Conservation (phyloP, 2,329 filamentous ascomycete species). For the Camillea tinctor region DNA sequence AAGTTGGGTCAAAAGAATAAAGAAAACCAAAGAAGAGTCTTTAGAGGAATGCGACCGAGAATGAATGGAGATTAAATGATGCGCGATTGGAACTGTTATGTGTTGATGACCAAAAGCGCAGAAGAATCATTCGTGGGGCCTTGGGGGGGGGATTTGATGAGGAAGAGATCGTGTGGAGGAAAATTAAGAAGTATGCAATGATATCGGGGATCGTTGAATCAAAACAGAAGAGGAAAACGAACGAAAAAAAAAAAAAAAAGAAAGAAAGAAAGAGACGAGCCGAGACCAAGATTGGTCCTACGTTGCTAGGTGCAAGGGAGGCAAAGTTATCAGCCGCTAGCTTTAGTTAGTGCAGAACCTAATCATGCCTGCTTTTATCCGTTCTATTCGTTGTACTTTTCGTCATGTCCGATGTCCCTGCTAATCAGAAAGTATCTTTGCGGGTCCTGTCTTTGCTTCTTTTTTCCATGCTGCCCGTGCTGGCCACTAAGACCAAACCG, state of each 20-base stretch:
- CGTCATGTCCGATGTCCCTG: not conserved
- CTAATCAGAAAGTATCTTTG: not conserved
- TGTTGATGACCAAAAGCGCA: not conserved
- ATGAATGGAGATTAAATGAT: constrained; percentile 10
- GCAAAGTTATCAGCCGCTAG: not conserved
- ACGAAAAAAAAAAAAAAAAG: constrained; percentile 14
- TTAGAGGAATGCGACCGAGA: constrained; percentile 1
- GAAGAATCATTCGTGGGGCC: not conserved
- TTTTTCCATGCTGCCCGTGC: not conserved
- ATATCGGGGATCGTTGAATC: constrained; percentile 14
- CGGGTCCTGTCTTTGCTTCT: too few species aligned
- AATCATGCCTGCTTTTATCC: not conserved
- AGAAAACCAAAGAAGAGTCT: not conserved
- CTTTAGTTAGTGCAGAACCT: not conserved
- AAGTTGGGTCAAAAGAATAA: not conserved
- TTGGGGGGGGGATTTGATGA: not conserved
- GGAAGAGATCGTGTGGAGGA: not conserved
- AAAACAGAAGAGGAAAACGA: constrained; percentile 13
- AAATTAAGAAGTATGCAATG: constrained; percentile 8
- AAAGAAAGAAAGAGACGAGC: constrained; percentile 1
- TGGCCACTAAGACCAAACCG: not conserved
- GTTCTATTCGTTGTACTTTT: not conserved
- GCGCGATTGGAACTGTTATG: constrained; percentile 3
- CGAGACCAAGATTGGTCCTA: not conserved
- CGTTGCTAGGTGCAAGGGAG: not conserved